Evolutionary conservation across 139 green algal species (phyloP), one percentile per base, ranked within the genome.

Genomic region (Astrephomene gubernaculifera): DNA sequence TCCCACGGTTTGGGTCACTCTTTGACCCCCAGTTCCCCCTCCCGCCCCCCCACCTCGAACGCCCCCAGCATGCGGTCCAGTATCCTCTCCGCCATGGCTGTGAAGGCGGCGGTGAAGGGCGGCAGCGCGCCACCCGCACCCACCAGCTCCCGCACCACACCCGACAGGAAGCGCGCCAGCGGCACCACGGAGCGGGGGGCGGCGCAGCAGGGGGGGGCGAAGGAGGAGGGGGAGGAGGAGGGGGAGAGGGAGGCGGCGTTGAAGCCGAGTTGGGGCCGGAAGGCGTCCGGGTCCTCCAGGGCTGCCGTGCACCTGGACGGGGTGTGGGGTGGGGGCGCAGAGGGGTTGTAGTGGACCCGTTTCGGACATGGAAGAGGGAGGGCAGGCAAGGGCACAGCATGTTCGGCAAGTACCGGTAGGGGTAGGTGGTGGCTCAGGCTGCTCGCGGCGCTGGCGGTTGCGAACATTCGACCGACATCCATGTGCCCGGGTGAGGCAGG

Each of bases 221-320:
- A 27, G 25, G 27, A 25, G 36, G 38, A 54, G 38, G 27, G 39
- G 2, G 25, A 24, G n/a, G 25, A 39, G 27, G 39, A 9, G 39
- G 38, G 17, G 4, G 76, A 35, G 0, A n/a, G 41, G 60, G 76
- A 39, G 12, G 74, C 74, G 7, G 76, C 76, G 39, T 36, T 43
- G 39, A 83, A 73, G n/a, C 76, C 76, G 27, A 83, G 35, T 43
- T 83, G 76, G 21, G 76, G 52, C 1, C 76, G 60, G 82, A 95
- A 93, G 4, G 92, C 90, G 3, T 95, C 92, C 8, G 45, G 35
- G 52, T 94, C 87, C 82, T 94, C 92, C 41, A 96, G 80, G 29
- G 91, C 69, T 4, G 87, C 84, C 1, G 89, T 92, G 53, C 87
- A 83, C 43, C 74, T 82, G 54, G 25, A 57, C 49, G 49, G n/a